phyloP scores from a whole-genome alignment of 441 rosid species.

The Mallotus repandus region DNA sequence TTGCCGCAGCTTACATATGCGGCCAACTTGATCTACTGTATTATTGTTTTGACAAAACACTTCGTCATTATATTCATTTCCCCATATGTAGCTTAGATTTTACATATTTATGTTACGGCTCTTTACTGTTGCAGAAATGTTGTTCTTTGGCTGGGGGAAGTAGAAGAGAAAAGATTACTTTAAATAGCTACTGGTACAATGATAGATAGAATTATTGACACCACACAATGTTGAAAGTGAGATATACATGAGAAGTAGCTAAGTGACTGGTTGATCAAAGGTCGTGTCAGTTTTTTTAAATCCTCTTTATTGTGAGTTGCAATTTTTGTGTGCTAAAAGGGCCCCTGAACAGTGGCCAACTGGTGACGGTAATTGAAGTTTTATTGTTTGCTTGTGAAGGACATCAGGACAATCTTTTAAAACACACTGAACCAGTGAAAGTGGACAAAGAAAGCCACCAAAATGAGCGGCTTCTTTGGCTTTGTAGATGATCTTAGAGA shows the following conservation, averaged over 20 bases:
- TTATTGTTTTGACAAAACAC: background rate
- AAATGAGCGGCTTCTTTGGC: slow-evolving; percentile 15
- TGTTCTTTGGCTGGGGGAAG: background rate
- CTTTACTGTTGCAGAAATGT: background rate
- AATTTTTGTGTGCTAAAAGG: slow-evolving; percentile 22
- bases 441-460: slow-evolving; percentile 31
- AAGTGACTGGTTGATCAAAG: slow-evolving; percentile 34
- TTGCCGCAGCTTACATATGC: background rate
- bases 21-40: background rate
- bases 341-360: slow-evolving; percentile 36
- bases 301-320: slow-evolving; percentile 28
- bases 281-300: slow-evolving; percentile 41
- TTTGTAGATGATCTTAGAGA: slow-evolving; percentile 6
- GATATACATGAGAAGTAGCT: background rate
- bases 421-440: slow-evolving; percentile 9
- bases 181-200: background rate
- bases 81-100: background rate
- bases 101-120: slow-evolving; percentile 9
- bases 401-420: slow-evolving; percentile 13
- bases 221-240: slow-evolving; percentile 21
- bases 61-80: background rate
- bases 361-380: slow-evolving; percentile 29
- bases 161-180: background rate
- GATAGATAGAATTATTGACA: slow-evolving; percentile 14
- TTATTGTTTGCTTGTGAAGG: slow-evolving; percentile 40